Evolutionary conservation across 495 filamentous ascomycete species (phyloP), one percentile per base, ranked within the genome.

Genomic region (Annulohypoxylon stygium): DNA sequence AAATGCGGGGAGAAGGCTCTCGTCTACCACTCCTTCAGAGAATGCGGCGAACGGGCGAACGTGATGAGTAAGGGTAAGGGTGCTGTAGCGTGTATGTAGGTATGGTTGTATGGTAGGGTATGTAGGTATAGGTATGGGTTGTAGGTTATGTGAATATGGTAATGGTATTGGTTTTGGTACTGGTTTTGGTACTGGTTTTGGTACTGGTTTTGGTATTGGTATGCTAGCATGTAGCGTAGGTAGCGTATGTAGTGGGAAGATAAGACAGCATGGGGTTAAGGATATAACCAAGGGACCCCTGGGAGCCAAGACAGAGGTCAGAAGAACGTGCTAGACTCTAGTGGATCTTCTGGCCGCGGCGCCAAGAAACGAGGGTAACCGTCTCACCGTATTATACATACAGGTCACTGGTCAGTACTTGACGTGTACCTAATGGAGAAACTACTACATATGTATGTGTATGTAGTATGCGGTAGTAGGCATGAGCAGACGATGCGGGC

Each of bases 1-100:
- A 54, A 76, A 74, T 78, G 76, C 74, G 76, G 76, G 74, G 76
- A 78, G 76, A 58, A 78, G 70, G 18, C 50, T 74, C 71, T 75
- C 58, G 64, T 74, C 55, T 74, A 25, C 51, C 69, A 64, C 61
- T 47, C 43, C 36, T 43, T 65, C 60, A 61, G 30, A 50, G n/a
- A 57, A 69, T 69, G 71, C 71, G 66, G 71, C 71, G 60, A 74
- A 69, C 43, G 18, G 66, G 71, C 71, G 60, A 74, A 69, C 43
- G 26, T 69, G 71, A 74, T 74, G 71, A 74, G 71, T 74, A 70
- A 74, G 71, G 70, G 43, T 47, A 47, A 67, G 58, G 18, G n/a
- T 57, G 48, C 9, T 26, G 48, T 51, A 23, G 39, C 4, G 11
- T 43, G 36, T 18, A 23, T 51, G 20, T 51, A 26, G 47, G 47